phyloP scores from a whole-genome alignment of 768 basidiomycete species.

The Galerina marginata region DNA sequence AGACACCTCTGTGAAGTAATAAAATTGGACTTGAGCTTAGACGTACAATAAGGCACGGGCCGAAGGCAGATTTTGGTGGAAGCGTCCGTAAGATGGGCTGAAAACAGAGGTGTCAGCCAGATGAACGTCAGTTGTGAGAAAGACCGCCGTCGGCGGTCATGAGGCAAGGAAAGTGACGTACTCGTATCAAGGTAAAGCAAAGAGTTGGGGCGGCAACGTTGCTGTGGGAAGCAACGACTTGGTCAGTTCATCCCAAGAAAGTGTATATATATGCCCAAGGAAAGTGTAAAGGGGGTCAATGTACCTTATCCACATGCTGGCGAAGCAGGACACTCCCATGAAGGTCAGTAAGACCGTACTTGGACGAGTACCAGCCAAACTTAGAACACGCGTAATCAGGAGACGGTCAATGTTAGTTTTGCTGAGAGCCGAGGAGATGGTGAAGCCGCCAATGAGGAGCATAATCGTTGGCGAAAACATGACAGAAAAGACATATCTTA shows the following conservation, averaged over 20 bases:
- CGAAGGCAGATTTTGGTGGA: conserved; percentile 85
- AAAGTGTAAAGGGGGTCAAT: conserved; percentile 15
- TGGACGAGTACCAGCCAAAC: conserved; percentile 88
- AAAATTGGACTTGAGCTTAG: not conserved
- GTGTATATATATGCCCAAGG: not conserved
- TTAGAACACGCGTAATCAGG: conserved; percentile 88
- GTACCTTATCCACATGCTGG: conserved; percentile 99
- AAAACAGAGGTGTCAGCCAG: conserved; percentile 12
- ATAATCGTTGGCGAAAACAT: conserved; percentile 99
- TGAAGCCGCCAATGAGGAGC: conserved; percentile 97
- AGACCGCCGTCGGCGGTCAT: conserved; percentile 3
- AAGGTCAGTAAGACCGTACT: conserved; percentile 88
- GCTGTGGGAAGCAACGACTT: conserved; percentile 42
- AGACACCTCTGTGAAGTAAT: not conserved
- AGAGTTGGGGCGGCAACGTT: conserved; percentile 98
- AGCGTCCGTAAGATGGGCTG: conserved; percentile 94
- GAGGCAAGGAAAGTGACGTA: conserved; percentile 45
- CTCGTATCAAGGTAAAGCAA: conserved; percentile 94
- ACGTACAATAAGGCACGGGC: conserved; percentile 89
- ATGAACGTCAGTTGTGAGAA: conserved; percentile 5
- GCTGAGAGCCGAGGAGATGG: conserved; percentile 93
- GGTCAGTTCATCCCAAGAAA: conserved; percentile 8
- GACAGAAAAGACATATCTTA: conserved; percentile 86
- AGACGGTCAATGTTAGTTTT: conserved; percentile 95
- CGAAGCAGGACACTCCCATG: conserved; percentile 97